These are phyloP conservation scores for Ustilago trichophora DNA, from an alignment of 1,284 basidiomycete genomes.

Conservation along the genomic window DNA sequence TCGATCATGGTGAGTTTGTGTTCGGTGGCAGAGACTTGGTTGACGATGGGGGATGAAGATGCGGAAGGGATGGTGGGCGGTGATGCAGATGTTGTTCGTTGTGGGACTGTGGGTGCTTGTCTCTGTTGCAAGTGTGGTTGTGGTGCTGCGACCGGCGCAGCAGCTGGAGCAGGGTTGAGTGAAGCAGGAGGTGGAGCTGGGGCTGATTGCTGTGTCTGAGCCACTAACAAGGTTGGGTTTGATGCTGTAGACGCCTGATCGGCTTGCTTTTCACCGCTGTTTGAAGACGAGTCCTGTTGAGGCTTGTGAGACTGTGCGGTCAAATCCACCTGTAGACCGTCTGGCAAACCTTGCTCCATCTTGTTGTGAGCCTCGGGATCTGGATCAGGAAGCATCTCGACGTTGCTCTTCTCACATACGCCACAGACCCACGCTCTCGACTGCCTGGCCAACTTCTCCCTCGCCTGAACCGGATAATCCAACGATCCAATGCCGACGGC, in stretches of 20 bases:
- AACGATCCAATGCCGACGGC: constrained; percentile 90
- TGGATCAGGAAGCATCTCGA: constrained; percentile 39
- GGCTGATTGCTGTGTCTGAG: neutral
- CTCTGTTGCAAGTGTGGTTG: neutral
- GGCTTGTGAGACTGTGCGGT: constrained; percentile 15
- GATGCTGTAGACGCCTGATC: no score
- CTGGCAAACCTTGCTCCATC: constrained; percentile 13
- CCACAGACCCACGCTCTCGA: constrained; percentile 48
- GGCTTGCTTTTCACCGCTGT: no score
- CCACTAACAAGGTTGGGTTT: neutral
- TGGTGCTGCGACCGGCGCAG: neutral
- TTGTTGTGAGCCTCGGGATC: constrained; percentile 1
- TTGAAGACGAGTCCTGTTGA: no score
- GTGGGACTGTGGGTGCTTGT: no score
- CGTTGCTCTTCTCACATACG: constrained; percentile 27
- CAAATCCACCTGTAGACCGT: constrained; percentile 32
- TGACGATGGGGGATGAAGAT: neutral
- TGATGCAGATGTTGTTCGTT: neutral
- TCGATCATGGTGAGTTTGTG: constrained; percentile 37
- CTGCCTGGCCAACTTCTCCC: constrained; percentile 72
- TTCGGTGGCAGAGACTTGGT: constrained; percentile 11
- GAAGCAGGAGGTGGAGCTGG: neutral
- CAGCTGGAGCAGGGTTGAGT: neutral
- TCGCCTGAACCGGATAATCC: constrained; percentile 86
- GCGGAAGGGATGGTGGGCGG: neutral